Evolutionary conservation across 495 filamentous ascomycete genomes (phyloP).

Genomic region (Penicillium nucicola): DNA sequence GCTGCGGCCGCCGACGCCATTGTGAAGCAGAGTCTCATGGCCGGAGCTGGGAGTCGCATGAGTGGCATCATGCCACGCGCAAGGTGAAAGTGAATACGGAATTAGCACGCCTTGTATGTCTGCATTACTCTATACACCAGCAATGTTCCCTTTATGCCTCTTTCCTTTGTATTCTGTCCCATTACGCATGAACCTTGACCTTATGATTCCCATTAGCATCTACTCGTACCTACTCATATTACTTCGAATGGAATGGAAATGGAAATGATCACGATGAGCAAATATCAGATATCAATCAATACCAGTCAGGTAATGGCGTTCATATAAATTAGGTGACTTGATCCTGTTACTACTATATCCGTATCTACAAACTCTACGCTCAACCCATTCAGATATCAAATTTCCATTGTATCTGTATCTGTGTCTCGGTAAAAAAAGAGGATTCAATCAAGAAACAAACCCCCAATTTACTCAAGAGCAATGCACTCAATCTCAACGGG

Average conservation of each 20-base stretch:
- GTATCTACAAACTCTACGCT: background rate
- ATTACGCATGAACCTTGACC: slow-evolving; percentile 4
- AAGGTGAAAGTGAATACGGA: background rate
- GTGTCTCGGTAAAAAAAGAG: no score
- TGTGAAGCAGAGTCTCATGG: slow-evolving; percentile 83
- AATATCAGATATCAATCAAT: background rate
- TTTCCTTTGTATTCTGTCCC: background rate
- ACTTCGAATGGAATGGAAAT: background rate
- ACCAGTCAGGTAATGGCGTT: background rate
- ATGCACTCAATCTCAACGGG: slow-evolving; percentile 90
- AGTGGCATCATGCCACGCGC: slow-evolving; percentile 47
- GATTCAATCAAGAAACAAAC: no score
- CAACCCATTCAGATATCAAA: no score
- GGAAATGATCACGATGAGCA: background rate
- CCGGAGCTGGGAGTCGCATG: slow-evolving; percentile 63
- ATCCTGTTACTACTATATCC: background rate
- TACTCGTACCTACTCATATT: slow-evolving; percentile 1
- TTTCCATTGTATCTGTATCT: no score
- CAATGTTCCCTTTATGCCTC: background rate
- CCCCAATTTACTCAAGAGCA: slow-evolving; percentile 51
- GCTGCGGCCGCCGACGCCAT: slow-evolving; percentile 90
- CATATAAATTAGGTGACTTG: background rate
- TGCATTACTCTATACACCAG: background rate
- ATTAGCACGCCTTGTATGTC: background rate
- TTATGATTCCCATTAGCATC: slow-evolving; percentile 16